A percentile compares a stretch with the other conserved stretches of the same genome.
phyloP scores from a whole-genome alignment of 1,284 basidiomycete genomes.

The Tetrapyrgos nigripes region DNA sequence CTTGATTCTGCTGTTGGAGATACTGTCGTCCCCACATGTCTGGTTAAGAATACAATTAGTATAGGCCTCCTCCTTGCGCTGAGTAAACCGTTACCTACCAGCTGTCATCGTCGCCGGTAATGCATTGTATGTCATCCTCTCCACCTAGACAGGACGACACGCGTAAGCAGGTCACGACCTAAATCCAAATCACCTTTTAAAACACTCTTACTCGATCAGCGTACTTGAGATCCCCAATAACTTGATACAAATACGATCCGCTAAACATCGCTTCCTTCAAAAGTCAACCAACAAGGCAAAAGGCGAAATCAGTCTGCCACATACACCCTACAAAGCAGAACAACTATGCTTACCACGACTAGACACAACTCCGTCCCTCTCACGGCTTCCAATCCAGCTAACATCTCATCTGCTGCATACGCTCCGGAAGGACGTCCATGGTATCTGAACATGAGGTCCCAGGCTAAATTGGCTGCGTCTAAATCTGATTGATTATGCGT shows the following conservation, averaged over 20 bases:
- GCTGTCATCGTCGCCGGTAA: slow-evolving; percentile 61
- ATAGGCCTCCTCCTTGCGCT: background rate
- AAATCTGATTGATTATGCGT: slow-evolving; percentile 50
- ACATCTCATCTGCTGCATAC: slow-evolving; percentile 51
- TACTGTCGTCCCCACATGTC: slow-evolving; percentile 70
- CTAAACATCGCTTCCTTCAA: slow-evolving; percentile 52
- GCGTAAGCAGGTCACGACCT: background rate
- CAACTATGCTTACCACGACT: slow-evolving; percentile 43
- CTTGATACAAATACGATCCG: slow-evolving; percentile 49
- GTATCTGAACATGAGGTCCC: slow-evolving; percentile 51
- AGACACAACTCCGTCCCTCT: slow-evolving; percentile 51
- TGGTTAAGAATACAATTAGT: slow-evolving; percentile 20
- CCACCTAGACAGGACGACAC: slow-evolving; percentile 43
- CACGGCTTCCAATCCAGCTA: slow-evolving; percentile 45
- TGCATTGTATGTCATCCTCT: slow-evolving; percentile 64
- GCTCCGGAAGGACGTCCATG: slow-evolving; percentile 52
- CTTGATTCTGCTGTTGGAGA: slow-evolving; percentile 66
- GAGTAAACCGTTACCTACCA: slow-evolving; percentile 37
- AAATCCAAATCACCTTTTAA: background rate
- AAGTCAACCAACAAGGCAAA: background rate
- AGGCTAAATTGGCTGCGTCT: slow-evolving; percentile 42
- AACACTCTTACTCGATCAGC: slow-evolving; percentile 43
- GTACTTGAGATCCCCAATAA: slow-evolving; percentile 48
- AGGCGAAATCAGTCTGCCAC: background rate
- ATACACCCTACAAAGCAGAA: background rate